Conservation (phyloP, 2,329 filamentous ascomycete species). For the Verticillium isaacii region DNA sequence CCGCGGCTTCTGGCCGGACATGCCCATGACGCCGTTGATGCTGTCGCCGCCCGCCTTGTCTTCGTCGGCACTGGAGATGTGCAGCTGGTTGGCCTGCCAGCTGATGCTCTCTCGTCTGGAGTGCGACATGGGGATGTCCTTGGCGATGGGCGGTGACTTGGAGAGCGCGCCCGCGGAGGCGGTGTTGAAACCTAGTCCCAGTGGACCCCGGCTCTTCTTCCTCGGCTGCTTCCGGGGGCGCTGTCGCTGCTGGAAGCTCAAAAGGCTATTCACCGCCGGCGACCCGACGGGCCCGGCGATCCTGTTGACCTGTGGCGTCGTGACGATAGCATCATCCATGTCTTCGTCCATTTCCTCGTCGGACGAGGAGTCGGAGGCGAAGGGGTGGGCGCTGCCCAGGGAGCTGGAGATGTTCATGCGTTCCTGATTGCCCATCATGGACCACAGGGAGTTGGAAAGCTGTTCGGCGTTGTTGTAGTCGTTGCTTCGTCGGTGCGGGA, state of each 20-base stretch:
- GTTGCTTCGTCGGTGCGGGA: conserved; percentile 46
- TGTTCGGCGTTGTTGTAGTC: conserved; percentile 52
- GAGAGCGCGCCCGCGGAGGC: conserved; percentile 42
- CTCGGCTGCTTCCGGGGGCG: conserved; percentile 64
- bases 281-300: conserved; percentile 49
- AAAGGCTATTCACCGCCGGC: conserved; percentile 68
- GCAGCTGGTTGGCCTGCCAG: conserved; percentile 82
- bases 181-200: conserved; percentile 46
- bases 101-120: conserved; percentile 83
- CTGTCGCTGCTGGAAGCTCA: conserved; percentile 78
- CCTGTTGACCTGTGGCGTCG: conserved; percentile 74
- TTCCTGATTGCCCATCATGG: conserved; percentile 64
- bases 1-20: conserved; percentile 37
- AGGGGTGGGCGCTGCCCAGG: conserved; percentile 63
- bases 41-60: conserved; percentile 65
- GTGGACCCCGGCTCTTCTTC: conserved; percentile 40
- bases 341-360: conserved; percentile 69
- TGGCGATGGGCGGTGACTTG: conserved; percentile 65
- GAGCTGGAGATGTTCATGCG: conserved; percentile 74
- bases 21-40: conserved; percentile 29
- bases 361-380: conserved; percentile 73
- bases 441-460: conserved; percentile 68
- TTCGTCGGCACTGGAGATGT: conserved; percentile 67
- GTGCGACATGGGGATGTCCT: conserved; percentile 32
- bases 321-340: conserved; percentile 75